Conservation (phyloP, 345 rosid species). For the Reutealis trisperma region DNA sequence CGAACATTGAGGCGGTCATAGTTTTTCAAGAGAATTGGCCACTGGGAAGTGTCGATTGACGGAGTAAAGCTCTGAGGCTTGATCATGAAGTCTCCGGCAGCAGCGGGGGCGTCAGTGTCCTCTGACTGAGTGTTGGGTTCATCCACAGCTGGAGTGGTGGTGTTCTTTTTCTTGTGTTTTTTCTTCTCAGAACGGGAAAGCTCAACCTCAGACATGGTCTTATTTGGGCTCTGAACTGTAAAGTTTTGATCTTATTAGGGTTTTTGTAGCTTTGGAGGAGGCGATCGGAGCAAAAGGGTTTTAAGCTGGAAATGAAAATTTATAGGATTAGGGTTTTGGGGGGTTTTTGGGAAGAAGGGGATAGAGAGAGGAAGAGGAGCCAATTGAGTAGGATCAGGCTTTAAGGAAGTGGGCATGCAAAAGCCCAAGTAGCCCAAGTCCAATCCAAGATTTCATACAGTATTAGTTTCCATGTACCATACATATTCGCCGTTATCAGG, state of each 20-base stretch:
- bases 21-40: constrained; percentile 95
- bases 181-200: constrained; percentile 67
- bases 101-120: neutral
- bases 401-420: too few relatives aligned
- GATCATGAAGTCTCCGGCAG: constrained; percentile 59
- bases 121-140: constrained; percentile 19
- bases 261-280: neutral
- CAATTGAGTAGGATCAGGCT: neutral
- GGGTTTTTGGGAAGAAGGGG: neutral
- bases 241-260: neutral
- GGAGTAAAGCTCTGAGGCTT: constrained; percentile 85
- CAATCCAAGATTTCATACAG: too few relatives aligned
- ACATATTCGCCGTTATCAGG: too few relatives aligned
- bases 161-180: constrained; percentile 43
- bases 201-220: constrained; percentile 64
- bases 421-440: too few relatives aligned
- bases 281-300: neutral
- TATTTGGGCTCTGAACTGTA: neutral
- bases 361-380: neutral
- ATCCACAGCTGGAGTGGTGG: neutral
- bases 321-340: constrained; percentile 8
- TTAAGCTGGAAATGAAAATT: neutral
- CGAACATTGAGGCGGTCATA: constrained; percentile 90
- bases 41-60: constrained; percentile 73
- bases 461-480: too few relatives aligned